A percentile compares a stretch with the other conserved stretches of the same genome.
These are phyloP conservation scores for Lentinula edodes DNA, from an alignment of 768 basidiomycete genomes.

Conservation along the genomic window DNA sequence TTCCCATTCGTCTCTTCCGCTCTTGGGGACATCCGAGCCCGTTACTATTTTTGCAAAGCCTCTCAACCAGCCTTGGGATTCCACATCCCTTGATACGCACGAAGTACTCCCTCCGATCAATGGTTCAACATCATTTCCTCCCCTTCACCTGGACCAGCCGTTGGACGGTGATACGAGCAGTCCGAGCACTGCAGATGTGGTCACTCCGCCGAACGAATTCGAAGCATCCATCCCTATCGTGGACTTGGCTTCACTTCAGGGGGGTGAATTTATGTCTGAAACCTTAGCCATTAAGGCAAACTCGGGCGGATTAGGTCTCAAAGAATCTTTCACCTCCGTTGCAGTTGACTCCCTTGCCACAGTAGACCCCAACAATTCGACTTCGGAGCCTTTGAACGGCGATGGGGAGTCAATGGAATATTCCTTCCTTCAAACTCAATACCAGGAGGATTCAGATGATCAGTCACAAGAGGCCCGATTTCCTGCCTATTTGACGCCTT, in stretches of 20 bases:
- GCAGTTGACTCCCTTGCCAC: neutral
- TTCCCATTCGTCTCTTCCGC: neutral
- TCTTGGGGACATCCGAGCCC: neutral
- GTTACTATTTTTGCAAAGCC: neutral
- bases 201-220: neutral
- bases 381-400: neutral
- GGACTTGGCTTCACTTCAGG: neutral
- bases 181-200: neutral
- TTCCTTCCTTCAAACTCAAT: neutral
- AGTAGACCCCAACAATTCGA: neutral
- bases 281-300: neutral
- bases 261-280: neutral
- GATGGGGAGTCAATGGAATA: neutral
- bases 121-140: neutral
- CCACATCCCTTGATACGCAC: neutral
- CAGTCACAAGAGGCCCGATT: slow-evolving; percentile 18
- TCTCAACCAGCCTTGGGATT: neutral
- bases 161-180: neutral
- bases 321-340: neutral
- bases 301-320: neutral
- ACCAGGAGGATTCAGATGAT: neutral
- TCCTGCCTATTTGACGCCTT: slow-evolving; percentile 58
- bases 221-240: neutral
- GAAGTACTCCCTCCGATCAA: too few relatives aligned
- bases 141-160: neutral